Conservation (phyloP, 2,329 filamentous ascomycete species). For the Epicoccum nigrum region DNA sequence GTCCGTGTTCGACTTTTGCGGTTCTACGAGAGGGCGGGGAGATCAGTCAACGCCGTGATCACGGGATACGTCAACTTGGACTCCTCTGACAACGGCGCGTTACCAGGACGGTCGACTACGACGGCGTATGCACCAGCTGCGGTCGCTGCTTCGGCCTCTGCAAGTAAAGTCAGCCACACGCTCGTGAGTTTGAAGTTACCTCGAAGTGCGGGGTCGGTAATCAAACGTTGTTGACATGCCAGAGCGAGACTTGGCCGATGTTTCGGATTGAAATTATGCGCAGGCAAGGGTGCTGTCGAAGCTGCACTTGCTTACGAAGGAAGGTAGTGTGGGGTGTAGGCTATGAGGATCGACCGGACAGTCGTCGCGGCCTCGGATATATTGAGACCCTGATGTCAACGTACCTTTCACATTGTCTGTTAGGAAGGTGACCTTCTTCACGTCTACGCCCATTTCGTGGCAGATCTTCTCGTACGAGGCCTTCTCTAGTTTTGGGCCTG, state of each 20-base stretch:
- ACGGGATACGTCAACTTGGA: slow-evolving; percentile 30
- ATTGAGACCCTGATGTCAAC: slow-evolving; percentile 10
- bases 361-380: slow-evolving; percentile 19
- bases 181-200: slow-evolving; percentile 9
- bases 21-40: slow-evolving; percentile 19
- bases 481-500: slow-evolving; percentile 72
- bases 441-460: slow-evolving; percentile 44
- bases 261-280: slow-evolving; percentile 8
- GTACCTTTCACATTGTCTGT: slow-evolving; percentile 74
- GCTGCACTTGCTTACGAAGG: not conserved
- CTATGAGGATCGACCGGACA: slow-evolving; percentile 8
- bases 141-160: slow-evolving; percentile 54
- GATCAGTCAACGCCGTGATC: slow-evolving; percentile 48
- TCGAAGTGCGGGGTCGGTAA: slow-evolving; percentile 18
- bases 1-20: not conserved
- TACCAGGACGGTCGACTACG: slow-evolving; percentile 68
- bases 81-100: slow-evolving; percentile 60
- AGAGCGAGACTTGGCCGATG: slow-evolving; percentile 15
- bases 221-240: slow-evolving; percentile 7
- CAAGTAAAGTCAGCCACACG: slow-evolving; percentile 23
- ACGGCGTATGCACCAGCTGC: slow-evolving; percentile 52
- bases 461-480: slow-evolving; percentile 72
- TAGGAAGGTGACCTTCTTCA: slow-evolving; percentile 71
- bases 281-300: slow-evolving; percentile 4
- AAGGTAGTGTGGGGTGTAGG: slow-evolving; percentile 5